Conservation (phyloP, 2,329 filamentous ascomycete genomes). For the Pseudogymnoascus sp. region DNA sequence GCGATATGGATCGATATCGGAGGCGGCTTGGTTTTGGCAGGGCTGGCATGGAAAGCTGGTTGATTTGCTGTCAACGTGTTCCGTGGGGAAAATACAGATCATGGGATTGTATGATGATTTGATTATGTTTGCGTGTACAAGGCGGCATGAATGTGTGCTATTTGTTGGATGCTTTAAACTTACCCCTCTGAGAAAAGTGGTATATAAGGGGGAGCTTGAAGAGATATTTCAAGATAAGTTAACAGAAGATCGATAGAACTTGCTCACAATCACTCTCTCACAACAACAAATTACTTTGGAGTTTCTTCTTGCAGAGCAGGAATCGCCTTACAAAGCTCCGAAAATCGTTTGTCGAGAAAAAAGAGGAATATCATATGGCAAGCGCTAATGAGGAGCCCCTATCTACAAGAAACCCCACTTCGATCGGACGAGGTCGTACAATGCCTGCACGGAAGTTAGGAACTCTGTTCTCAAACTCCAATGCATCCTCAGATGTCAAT, state of each 20-base stretch:
- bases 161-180: background rate
- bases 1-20: background rate
- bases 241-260: background rate
- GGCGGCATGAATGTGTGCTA: background rate
- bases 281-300: background rate
- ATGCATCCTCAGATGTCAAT: constrained; percentile 11
- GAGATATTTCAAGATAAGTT: background rate
- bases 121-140: constrained; percentile 9
- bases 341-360: background rate
- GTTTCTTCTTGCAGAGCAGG: background rate
- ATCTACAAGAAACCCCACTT: background rate
- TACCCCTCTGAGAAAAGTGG: background rate
- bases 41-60: background rate
- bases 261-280: background rate
- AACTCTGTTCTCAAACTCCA: background rate
- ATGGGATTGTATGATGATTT: constrained; percentile 3
- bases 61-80: background rate
- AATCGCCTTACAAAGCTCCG: background rate
- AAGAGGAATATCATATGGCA: background rate
- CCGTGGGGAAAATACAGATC: background rate
- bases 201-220: background rate
- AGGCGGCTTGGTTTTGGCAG: background rate
- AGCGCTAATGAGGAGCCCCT: constrained; percentile 4
- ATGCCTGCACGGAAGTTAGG: background rate
- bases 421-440: background rate